Conservation (phyloP, 805 yeast species). For the Barnettozyma wickerhamii region DNA sequence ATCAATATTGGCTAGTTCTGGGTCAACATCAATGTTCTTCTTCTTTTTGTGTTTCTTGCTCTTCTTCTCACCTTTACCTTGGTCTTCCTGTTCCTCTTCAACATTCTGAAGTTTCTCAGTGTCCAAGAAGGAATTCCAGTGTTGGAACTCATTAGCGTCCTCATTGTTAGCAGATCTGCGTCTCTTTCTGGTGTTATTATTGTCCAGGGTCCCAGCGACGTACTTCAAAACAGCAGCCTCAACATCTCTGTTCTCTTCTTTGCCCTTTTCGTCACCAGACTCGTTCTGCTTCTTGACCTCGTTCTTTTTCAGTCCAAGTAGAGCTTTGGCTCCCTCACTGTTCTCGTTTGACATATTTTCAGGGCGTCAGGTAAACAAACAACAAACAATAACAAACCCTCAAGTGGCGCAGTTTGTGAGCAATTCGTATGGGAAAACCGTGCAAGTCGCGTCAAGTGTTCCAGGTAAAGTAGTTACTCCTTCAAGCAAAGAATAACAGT, state of each 20-base stretch:
- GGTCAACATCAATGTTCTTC: slow-evolving; percentile 43
- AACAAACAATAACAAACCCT: not conserved
- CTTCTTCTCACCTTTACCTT: slow-evolving; percentile 3
- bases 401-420: not conserved
- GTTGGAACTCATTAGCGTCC: slow-evolving; percentile 24
- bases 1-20: slow-evolving; percentile 50
- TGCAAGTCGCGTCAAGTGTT: no score
- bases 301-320: slow-evolving; percentile 21
- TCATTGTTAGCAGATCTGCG: slow-evolving; percentile 19
- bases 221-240: slow-evolving; percentile 76
- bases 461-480: no score
- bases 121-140: slow-evolving; percentile 26
- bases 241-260: slow-evolving; percentile 33
- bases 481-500: no score
- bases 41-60: slow-evolving; percentile 7
- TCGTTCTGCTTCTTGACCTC: slow-evolving; percentile 11
- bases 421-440: no score
- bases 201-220: slow-evolving; percentile 60
- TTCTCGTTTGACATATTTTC: slow-evolving; percentile 15
- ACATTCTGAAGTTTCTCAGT: slow-evolving; percentile 22
- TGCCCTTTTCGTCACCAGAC: slow-evolving; percentile 3
- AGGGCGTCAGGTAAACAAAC: not conserved
- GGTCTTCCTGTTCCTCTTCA: slow-evolving; percentile 16
- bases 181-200: slow-evolving; percentile 15
- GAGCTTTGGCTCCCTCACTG: slow-evolving; percentile 25